phyloP scores from a whole-genome alignment of 148 eudicot genomes.

The Chenopodium quinoa region DNA sequence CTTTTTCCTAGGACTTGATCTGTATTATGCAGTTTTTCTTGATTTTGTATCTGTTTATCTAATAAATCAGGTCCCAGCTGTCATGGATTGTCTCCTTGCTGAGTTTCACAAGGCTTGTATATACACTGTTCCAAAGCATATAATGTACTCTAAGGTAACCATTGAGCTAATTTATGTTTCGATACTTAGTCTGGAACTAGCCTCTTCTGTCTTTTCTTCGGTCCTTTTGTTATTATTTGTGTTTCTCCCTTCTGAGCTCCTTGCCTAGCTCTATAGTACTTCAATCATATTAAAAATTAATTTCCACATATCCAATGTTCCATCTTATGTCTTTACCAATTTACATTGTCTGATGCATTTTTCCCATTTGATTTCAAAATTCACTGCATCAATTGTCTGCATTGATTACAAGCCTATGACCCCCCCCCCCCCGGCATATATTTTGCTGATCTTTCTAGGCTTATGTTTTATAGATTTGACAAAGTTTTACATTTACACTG shows the following conservation, averaged over 20 bases:
- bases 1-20: not conserved
- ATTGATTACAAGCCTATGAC: not conserved
- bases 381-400: not conserved
- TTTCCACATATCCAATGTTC: not conserved
- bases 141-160: constrained; percentile 63
- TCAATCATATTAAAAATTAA: not conserved
- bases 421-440: not conserved
- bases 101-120: constrained; percentile 76
- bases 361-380: constrained; percentile 2
- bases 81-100: constrained; percentile 78
- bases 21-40: not conserved
- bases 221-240: not conserved
- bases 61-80: constrained; percentile 60
- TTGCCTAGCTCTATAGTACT: not conserved
- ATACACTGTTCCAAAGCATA: constrained; percentile 84
- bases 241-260: not conserved
- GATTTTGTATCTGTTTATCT: constrained; percentile 7
- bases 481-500: too few species aligned
- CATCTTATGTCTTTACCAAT: not conserved
- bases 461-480: too few species aligned
- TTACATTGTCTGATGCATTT: not conserved
- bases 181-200: not conserved
- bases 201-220: not conserved
- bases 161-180: not conserved
- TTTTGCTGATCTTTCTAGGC: not conserved